Conservation (phyloP, 1,284 basidiomycete species). For the Melampsora americana region DNA sequence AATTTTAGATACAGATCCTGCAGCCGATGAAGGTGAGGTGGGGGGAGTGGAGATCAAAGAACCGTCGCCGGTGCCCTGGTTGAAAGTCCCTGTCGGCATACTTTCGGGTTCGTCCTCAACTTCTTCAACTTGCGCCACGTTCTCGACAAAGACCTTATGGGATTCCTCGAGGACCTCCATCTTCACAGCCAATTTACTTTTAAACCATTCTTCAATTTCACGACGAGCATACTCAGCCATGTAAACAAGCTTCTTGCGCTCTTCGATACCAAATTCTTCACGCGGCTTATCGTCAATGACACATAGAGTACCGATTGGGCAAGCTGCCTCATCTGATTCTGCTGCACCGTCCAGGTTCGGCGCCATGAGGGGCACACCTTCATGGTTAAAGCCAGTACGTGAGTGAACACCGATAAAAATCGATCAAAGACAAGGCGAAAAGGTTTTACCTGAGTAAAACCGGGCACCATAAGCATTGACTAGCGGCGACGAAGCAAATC, state of each 20-base stretch:
- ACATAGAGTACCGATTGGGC: slow-evolving; percentile 51
- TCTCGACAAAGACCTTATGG: slow-evolving; percentile 18
- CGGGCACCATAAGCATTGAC: slow-evolving; percentile 18
- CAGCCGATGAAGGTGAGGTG: slow-evolving; percentile 6
- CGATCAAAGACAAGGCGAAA: too few species aligned
- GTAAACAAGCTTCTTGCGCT: slow-evolving; percentile 49
- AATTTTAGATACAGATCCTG: background rate
- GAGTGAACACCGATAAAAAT: too few species aligned
- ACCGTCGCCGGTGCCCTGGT: background rate
- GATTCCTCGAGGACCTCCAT: background rate
- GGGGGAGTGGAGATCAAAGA: slow-evolving; percentile 10
- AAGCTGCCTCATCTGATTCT: slow-evolving; percentile 38
- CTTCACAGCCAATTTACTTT: slow-evolving; percentile 38
- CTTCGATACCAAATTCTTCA: slow-evolving; percentile 47
- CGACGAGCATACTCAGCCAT: slow-evolving; percentile 46
- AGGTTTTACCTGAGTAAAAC: slow-evolving; percentile 29
- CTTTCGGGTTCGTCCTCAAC: background rate
- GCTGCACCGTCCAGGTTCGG: slow-evolving; percentile 35
- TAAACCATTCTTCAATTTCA: slow-evolving; percentile 47
- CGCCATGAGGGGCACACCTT: slow-evolving; percentile 44
- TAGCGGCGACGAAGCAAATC: slow-evolving; percentile 32
- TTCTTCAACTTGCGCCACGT: slow-evolving; percentile 4
- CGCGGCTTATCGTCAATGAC: slow-evolving; percentile 50
- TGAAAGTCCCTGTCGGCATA: background rate
- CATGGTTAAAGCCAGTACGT: background rate